These are phyloP conservation scores for Polytrichum commune DNA, from an alignment of 225 moss, liverwort and hornwort genomes.

Conservation along the genomic window DNA sequence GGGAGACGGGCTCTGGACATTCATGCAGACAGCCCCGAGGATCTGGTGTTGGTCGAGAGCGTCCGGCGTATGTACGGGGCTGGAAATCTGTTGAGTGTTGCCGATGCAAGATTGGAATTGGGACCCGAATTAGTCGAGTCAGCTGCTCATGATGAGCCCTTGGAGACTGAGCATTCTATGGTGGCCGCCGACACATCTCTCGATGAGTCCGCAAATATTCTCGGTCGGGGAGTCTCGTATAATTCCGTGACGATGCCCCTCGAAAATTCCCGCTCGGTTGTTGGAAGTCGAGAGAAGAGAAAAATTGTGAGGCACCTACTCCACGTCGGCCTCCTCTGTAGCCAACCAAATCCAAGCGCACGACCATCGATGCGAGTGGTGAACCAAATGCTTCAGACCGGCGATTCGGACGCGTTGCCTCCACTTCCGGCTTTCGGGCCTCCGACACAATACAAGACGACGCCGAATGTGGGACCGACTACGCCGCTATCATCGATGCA, in stretches of 20 bases:
- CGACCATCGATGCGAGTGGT: conserved; percentile 34
- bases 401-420: conserved; percentile 10
- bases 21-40: background rate
- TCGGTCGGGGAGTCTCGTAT: background rate
- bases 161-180: background rate
- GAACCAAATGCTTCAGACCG: conserved; percentile 22
- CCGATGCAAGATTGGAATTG: conserved; percentile 4
- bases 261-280: background rate
- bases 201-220: background rate
- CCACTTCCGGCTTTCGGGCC: conserved; percentile 8
- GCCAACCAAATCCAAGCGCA: conserved; percentile 30
- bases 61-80: conserved; percentile 36
- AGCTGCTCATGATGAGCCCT: background rate
- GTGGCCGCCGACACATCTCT: background rate
- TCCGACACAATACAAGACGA: background rate
- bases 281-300: background rate
- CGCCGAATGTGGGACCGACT: too few species aligned
- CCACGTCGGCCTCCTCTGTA: conserved; percentile 25
- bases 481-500: too few species aligned
- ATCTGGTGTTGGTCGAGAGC: conserved; percentile 23
- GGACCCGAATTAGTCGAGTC: background rate
- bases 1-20: conserved; percentile 20
- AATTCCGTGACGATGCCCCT: background rate
- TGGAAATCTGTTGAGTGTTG: conserved; percentile 15
- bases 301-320: conserved; percentile 10